Evolutionary conservation across 2,329 filamentous ascomycete genomes (phyloP), one percentile per base, ranked within the genome.

Genomic region (Hymenoscyphus infarciens): DNA sequence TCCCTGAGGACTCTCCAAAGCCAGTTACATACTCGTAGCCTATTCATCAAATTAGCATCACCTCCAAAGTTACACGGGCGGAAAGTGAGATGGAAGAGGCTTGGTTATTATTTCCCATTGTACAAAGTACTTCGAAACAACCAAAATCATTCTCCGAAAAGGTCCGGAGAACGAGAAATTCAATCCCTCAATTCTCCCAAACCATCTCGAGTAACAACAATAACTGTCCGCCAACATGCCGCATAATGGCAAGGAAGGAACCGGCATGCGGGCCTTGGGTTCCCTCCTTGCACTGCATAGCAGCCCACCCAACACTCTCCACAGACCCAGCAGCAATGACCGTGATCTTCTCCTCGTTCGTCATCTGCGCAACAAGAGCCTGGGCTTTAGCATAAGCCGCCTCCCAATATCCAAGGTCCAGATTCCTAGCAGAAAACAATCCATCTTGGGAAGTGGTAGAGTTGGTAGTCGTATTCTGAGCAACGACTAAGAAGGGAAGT

Each of bases 301-400:
- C 57, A 57, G 60, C 65, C 64, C 64, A 68, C n/a, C 66, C 65
- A n/a, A 62, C 61, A 31, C 63, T 62, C 38, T 53, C 29, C 3
- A 66, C 58, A 54, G 59, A 58, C 8, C 59, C 58, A 25, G 76
- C 75, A 39, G 74, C 73, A 2, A 76, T 76, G 38, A 75, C 69
- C 63, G 77, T 78, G 5, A 75, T 72, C 61, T 80, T 79, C 63
- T 80, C 78, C 38, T 77, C 75, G 6, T 75, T 66, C 1, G 77
- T 78, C 57, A 80, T 68, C 49, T 77, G 72, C 0, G 72, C 71
- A 15, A 79, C 75, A 15, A 80, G 70, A 1, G 68, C 69, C 62
- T 70, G 72, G 2, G 78, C 78, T 62, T 76, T 75, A 13, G 67
- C 59, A 39, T 75, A 75, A 0, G 76, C 75, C 15, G 67, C 65